These are phyloP conservation scores for Lentinula sp. DNA, from an alignment of 768 basidiomycete genomes.

Conservation along the genomic window DNA sequence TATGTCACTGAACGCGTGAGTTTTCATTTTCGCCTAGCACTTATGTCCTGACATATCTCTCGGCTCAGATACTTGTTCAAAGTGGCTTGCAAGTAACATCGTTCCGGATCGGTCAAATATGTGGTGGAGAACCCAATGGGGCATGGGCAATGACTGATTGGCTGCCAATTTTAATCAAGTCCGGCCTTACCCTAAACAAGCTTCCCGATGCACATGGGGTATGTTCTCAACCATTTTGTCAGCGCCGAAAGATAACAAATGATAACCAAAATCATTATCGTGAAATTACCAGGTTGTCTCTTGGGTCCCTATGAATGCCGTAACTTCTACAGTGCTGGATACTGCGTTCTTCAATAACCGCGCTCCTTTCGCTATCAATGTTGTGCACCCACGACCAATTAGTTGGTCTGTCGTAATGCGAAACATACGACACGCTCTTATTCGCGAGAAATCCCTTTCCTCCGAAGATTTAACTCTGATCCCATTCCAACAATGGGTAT, in stretches of 20 bases:
- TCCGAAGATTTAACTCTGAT: conserved; percentile 9
- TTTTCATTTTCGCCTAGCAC: not conserved
- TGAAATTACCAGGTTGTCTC: conserved; percentile 20
- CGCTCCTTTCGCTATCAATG: conserved; percentile 19
- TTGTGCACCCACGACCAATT: conserved; percentile 29
- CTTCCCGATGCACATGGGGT: conserved; percentile 27
- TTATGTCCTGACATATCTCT: not conserved
- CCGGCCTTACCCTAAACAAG: conserved; percentile 20
- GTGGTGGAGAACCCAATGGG: conserved; percentile 32
- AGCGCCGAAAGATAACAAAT: not conserved
- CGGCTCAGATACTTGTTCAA: conserved; percentile 15
- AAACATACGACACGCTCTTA: conserved; percentile 8
- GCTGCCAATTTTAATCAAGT: conserved; percentile 39
- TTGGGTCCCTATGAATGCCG: conserved; percentile 27
- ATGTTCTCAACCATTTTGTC: conserved; percentile 4
- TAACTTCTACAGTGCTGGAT: conserved; percentile 23
- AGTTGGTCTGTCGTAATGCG: conserved; percentile 21
- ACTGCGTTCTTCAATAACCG: conserved; percentile 16
- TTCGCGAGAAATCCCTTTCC: not conserved
- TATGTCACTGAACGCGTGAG: conserved; percentile 15
- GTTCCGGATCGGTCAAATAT: conserved; percentile 26
- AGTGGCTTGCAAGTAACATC: conserved; percentile 19
- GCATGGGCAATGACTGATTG: conserved; percentile 41
- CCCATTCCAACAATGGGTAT: conserved; percentile 17
- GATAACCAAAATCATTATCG: not conserved